Percentiles rank a stretch among this genome's conserved stretches.
phyloP scores from a whole-genome alignment of 1,139 yeast species.

The Pichia sp. region DNA sequence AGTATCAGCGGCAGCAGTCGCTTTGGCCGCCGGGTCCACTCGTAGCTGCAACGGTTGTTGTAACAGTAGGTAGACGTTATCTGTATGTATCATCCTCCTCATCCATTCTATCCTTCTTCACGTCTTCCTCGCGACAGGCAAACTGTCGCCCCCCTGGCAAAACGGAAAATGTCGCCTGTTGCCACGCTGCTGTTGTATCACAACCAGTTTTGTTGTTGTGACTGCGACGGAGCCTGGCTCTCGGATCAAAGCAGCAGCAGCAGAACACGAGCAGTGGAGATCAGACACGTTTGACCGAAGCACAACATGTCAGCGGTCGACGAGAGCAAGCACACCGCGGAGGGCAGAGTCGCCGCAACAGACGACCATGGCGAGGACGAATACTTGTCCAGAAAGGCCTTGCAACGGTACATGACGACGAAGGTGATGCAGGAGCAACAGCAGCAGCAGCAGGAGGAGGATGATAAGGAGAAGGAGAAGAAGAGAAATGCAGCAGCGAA shows the following conservation, averaged over 20 bases:
- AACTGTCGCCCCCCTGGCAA: too few species aligned
- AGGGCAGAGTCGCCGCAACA: background rate
- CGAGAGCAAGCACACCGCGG: background rate
- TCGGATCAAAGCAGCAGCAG: too few species aligned
- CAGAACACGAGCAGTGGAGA: too few species aligned
- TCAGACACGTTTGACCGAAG: too few species aligned
- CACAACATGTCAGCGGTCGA: background rate
- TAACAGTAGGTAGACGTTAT: background rate
- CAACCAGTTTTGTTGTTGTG: conserved; percentile 10
- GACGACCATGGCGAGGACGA: conserved; percentile 8
- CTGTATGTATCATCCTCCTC: background rate
- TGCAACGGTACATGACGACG: conserved; percentile 5
- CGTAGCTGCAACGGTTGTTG: background rate
- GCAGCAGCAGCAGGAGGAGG: background rate
- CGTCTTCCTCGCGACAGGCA: background rate
- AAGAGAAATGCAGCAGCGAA: background rate
- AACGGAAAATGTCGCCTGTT: too few species aligned
- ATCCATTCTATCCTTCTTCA: background rate
- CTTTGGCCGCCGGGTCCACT: conserved; percentile 12
- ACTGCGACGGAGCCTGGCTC: background rate
- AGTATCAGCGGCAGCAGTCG: conserved; percentile 4
- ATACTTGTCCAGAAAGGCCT: conserved; percentile 7
- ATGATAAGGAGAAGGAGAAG: background rate
- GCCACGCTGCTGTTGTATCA: conserved; percentile 4
- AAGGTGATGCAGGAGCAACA: conserved; percentile 1